These are phyloP conservation scores for Xylaria sp. DNA, from an alignment of 2,329 filamentous ascomycete genomes.

Conservation along the genomic window DNA sequence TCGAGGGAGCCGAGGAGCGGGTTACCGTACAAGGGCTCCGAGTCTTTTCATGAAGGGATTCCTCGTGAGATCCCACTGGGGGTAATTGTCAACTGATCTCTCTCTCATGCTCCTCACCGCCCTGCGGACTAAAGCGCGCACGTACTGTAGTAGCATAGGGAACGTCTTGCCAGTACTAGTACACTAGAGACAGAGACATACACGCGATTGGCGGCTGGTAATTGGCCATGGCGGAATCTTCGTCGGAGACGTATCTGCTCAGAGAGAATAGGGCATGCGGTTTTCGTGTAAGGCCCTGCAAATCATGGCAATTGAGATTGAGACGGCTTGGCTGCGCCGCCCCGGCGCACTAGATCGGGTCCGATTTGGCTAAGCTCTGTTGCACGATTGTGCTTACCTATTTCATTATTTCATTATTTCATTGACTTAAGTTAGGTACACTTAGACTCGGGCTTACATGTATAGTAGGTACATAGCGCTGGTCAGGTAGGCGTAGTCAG, in stretches of 20 bases:
- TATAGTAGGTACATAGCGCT: too few relatives aligned
- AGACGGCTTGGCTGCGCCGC: constrained; percentile 24
- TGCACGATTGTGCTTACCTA: too few relatives aligned
- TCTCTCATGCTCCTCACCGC: constrained; percentile 19
- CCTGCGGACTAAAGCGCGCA: constrained; percentile 8
- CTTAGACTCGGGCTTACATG: too few relatives aligned
- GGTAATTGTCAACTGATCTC: not conserved
- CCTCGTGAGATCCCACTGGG: not conserved
- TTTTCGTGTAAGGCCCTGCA: constrained; percentile 24
- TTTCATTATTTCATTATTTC: too few relatives aligned
- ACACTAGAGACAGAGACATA: not conserved
- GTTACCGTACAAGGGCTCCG: constrained; percentile 16
- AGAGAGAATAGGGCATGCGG: not conserved
- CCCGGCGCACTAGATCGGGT: not conserved
- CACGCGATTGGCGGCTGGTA: not conserved
- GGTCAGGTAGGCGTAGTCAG: not conserved
- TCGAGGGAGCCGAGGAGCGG: not conserved
- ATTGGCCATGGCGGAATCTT: not conserved
- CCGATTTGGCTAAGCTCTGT: constrained; percentile 10
- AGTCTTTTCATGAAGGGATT: not conserved
- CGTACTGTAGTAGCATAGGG: not conserved
- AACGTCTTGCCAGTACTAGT: not conserved
- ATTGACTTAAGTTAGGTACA: too few relatives aligned
- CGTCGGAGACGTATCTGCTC: not conserved
- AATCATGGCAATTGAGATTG: constrained; percentile 6